Evolutionary conservation across 768 basidiomycete species (phyloP).

Genomic region (Panaeolus papilionaceus): DNA sequence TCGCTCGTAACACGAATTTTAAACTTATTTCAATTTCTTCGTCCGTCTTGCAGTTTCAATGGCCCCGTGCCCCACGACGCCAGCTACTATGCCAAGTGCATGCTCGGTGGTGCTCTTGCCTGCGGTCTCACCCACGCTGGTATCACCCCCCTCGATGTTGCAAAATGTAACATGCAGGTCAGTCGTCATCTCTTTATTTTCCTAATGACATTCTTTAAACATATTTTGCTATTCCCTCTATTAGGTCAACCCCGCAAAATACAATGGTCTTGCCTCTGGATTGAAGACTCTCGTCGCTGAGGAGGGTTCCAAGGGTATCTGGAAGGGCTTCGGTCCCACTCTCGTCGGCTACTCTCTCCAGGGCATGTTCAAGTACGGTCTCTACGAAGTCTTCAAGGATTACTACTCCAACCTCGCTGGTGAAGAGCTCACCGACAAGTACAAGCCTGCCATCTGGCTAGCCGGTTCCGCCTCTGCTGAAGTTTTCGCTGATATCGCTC

Average conservation of each 20-base stretch:
- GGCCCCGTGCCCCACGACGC: conserved; percentile 80
- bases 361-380: conserved; percentile 98
- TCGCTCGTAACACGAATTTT: background rate
- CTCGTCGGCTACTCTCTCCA: conserved; percentile 93
- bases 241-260: conserved; percentile 80
- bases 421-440: conserved; percentile 77
- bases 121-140: conserved; percentile 90
- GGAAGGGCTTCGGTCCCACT: conserved; percentile 96
- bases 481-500: conserved; percentile 94
- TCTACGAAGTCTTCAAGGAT: conserved; percentile 98
- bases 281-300: conserved; percentile 74
- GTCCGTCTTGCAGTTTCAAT: conserved; percentile 43
- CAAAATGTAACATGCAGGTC: conserved; percentile 94
- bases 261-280: conserved; percentile 66
- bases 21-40: background rate
- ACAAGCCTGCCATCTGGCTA: conserved; percentile 92
- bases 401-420: conserved; percentile 88
- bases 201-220: conserved; percentile 1
- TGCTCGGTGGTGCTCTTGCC: conserved; percentile 87
- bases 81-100: conserved; percentile 83
- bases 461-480: conserved; percentile 94
- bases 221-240: conserved; percentile 10
- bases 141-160: conserved; percentile 87
- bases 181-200: conserved; percentile 26
- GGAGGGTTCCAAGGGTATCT: conserved; percentile 85